phyloP scores from a whole-genome alignment of 805 yeast species.

The Barnettozyma sp. region DNA sequence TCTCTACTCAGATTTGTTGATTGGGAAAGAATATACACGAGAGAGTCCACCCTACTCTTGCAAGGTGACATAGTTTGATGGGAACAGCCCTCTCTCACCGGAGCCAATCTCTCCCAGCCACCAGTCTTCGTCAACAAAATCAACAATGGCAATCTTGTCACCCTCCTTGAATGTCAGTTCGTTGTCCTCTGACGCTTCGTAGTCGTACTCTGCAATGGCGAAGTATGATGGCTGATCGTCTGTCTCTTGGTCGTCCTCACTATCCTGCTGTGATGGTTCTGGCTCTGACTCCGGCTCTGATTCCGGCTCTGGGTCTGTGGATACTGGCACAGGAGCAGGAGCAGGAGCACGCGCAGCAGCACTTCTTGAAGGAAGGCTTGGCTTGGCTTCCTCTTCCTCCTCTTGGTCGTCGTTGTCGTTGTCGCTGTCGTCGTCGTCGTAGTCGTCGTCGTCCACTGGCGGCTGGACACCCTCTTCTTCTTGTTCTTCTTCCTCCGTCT shows the following conservation, averaged over 20 bases:
- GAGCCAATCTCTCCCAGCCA: constrained; percentile 79
- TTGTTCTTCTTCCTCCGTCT: constrained; percentile 2
- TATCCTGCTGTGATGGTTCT: constrained; percentile 14
- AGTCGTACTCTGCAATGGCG: constrained; percentile 83
- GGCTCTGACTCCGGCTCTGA: constrained; percentile 12
- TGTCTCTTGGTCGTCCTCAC: too few species aligned
- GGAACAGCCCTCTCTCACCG: constrained; percentile 83
- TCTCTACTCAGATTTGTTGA: too few species aligned
- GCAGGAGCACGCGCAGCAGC: constrained; percentile 15
- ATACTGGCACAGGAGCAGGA: constrained; percentile 17
- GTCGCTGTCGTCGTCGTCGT: not conserved
- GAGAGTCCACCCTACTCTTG: constrained; percentile 8
- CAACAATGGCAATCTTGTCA: constrained; percentile 73
- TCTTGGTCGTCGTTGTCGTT: constrained; percentile 2
- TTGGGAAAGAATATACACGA: too few species aligned
- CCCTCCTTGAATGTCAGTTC: constrained; percentile 83
- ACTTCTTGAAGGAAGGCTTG: constrained; percentile 22
- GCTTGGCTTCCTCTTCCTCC: constrained; percentile 20
- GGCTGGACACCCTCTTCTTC: constrained; percentile 4
- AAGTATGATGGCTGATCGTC: constrained; percentile 24
- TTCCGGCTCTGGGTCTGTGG: constrained; percentile 11
- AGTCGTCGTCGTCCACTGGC: constrained; percentile 2
- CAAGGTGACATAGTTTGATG: constrained; percentile 75
- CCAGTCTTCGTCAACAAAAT: constrained; percentile 93
- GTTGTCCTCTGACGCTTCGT: constrained; percentile 89